Percentiles rank a stretch among this genome's conserved stretches.
Evolutionary conservation across 2,329 filamentous ascomycete species (phyloP).

Genomic region (Capronia epimyces): DNA sequence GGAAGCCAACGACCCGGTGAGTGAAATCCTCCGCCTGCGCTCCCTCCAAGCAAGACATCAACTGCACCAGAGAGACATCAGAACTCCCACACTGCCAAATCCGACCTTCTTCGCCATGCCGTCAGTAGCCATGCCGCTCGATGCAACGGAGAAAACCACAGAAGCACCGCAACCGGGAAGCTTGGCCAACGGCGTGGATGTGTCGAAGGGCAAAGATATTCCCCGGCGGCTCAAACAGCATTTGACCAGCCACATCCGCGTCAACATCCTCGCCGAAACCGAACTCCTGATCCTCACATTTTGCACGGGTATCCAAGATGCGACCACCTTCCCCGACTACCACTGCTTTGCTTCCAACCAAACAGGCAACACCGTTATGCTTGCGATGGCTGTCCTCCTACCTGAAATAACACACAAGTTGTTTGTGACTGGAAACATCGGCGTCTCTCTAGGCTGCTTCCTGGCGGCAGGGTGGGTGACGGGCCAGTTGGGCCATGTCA

Average conservation of each 20-base stretch:
- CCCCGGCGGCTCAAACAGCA: slow-evolving; percentile 8
- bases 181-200: neutral
- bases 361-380: slow-evolving; percentile 60
- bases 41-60: neutral
- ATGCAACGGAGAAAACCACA: neutral
- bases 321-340: slow-evolving; percentile 56
- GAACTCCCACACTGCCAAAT: neutral
- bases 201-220: neutral
- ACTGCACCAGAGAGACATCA: neutral
- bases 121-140: neutral
- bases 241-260: slow-evolving; percentile 16
- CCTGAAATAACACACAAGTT: slow-evolving; percentile 44
- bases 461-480: slow-evolving; percentile 51
- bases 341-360: slow-evolving; percentile 61
- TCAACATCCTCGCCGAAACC: slow-evolving; percentile 28
- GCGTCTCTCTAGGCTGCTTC: slow-evolving; percentile 52
- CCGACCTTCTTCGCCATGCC: neutral
- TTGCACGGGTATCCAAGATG: slow-evolving; percentile 46
- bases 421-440: slow-evolving; percentile 53
- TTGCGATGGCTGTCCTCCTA: slow-evolving; percentile 47
- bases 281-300: slow-evolving; percentile 40
- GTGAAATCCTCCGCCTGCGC: neutral
- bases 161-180: neutral
- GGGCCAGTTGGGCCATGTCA: slow-evolving; percentile 52
- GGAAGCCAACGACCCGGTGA: neutral